phyloP scores from a whole-genome alignment of 352 stramenopile species.

The Plasmopara viticola region DNA sequence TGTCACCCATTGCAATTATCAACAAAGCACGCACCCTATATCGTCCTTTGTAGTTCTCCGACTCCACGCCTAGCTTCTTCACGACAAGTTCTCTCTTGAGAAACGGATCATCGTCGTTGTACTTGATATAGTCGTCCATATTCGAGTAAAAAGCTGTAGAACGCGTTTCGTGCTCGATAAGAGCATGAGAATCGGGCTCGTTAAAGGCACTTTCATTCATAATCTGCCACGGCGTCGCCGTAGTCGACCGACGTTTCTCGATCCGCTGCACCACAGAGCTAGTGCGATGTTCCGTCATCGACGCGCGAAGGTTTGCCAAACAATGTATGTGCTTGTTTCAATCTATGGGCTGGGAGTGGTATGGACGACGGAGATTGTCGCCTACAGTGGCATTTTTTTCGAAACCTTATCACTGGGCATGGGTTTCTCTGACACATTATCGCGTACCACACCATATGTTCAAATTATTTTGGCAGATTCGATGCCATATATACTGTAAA shows the following conservation, averaged over 20 bases:
- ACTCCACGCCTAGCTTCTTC: conserved; percentile 24
- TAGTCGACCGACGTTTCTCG: conserved; percentile 10
- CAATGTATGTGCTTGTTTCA: too few species aligned
- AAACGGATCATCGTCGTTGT: conserved; percentile 11
- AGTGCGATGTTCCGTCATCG: conserved; percentile 13
- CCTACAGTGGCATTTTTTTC: too few species aligned
- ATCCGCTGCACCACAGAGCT: conserved; percentile 19
- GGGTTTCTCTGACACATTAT: too few species aligned
- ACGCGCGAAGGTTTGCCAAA: neutral
- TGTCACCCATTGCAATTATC: neutral
- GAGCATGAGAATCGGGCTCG: conserved; percentile 4
- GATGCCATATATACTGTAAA: too few species aligned
- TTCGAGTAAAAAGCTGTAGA: conserved; percentile 26
- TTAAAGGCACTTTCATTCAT: conserved; percentile 15
- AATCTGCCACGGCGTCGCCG: conserved; percentile 21
- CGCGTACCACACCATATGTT: too few species aligned
- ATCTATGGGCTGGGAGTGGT: too few species aligned
- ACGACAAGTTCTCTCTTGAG: conserved; percentile 22
- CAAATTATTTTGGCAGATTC: too few species aligned
- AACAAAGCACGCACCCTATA: conserved; percentile 25
- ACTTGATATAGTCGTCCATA: conserved; percentile 19
- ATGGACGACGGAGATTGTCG: too few species aligned
- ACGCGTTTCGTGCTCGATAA: conserved; percentile 5
- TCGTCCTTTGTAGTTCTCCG: conserved; percentile 40
- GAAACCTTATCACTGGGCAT: too few species aligned